Conservation (phyloP, 352 stramenopile genomes). For the Phytophthora pisi region DNA sequence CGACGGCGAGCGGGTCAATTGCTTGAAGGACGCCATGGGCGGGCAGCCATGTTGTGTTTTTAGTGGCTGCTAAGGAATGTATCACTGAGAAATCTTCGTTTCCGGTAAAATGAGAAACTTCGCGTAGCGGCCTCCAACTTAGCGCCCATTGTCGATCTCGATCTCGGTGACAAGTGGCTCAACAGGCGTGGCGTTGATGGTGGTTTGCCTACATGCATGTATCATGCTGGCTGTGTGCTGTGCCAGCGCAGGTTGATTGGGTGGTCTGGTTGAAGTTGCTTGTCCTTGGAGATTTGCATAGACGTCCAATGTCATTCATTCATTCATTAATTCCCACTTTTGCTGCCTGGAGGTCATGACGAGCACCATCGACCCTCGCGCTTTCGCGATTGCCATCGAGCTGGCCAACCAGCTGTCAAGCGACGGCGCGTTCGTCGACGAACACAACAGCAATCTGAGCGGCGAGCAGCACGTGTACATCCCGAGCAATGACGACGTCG, state of each 20-base stretch:
- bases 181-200: no score
- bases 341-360: conserved; percentile 9
- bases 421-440: conserved; percentile 26
- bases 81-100: conserved; percentile 23
- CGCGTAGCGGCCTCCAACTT: not conserved
- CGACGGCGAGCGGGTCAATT: not conserved
- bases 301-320: not conserved
- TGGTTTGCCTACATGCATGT: no score
- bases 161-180: no score
- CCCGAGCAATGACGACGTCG: conserved; percentile 1
- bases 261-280: not conserved
- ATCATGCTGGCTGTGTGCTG: not conserved
- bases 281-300: no score
- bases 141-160: not conserved
- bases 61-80: conserved; percentile 18
- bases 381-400: conserved; percentile 23
- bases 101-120: conserved; percentile 7
- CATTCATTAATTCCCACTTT: conserved; percentile 21
- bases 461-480: not conserved
- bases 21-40: conserved; percentile 5
- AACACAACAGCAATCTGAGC: not conserved
- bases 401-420: conserved; percentile 25
- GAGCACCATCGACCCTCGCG: conserved; percentile 15
- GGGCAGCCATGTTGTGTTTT: conserved; percentile 11
- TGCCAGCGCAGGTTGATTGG: not conserved